Evolutionary conservation across 2,329 filamentous ascomycete genomes (phyloP), one percentile per base, ranked within the genome.

Genomic region (Fusarium solani-melongenae): DNA sequence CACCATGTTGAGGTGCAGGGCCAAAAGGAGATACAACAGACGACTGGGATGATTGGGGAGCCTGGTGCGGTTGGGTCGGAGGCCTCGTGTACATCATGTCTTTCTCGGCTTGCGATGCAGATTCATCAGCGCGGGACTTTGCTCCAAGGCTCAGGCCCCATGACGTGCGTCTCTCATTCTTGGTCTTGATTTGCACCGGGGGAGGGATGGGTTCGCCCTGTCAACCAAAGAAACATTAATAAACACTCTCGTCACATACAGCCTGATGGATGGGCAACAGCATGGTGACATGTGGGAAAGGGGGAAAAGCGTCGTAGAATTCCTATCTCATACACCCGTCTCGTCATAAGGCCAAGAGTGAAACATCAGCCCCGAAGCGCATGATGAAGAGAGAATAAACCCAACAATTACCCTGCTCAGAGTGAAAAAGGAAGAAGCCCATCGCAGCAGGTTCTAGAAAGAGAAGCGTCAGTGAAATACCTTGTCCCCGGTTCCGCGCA

Each of bases 401-500:
- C 71, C 76, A 79, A 77, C 71, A 78, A 73, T 73, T 75, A 70
- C 72, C 72, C 75, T 68, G 70, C 74, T 72, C 61, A 53, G 44
- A 67, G 62, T 69, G 67, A 71, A 76, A 72, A 74, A 71, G 75
- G 75, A 72, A 76, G 68, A 75, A 72, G 74, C 77, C 77, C 74
- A 76, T 69, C 68, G 69, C 73, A 76, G 57, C 77, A 76, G 75
- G 76, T 76, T 74, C 76, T 78, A 78, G 66, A 79, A 80, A 75
- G 82, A 80, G 79, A 79, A 82, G 77, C 76, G 81, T 89, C 86
- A 92, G 85, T 91, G 89, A 91, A 94, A 94, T 93, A 95, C 93
- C 94, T 97, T 97, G 83, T 96, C 94, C 80, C 91, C 90, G 73
- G 89, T 89, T 80, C 88, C 89, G 71, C 88, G 86, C 81, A 98